Base-by-base conservation (phyloP, 139 green algal genomes). In the Micractinium conductrix region DNA sequence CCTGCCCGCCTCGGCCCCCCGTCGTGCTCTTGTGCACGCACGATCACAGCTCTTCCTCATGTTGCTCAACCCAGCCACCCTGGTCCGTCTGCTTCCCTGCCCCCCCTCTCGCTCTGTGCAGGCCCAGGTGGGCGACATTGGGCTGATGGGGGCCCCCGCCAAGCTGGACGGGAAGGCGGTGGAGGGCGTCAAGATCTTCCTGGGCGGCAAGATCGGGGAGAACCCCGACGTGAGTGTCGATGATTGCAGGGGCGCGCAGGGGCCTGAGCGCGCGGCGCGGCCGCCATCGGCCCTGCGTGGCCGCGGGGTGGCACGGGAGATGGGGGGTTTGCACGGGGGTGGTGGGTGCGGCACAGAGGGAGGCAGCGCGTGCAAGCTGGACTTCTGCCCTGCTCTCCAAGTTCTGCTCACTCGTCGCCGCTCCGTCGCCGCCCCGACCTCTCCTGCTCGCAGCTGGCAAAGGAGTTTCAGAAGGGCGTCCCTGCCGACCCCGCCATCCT, bases 121-220 rank as follows among this genome's bases (percentile, higher is more conserved):
- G 91, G 91, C 85, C 26, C 93, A 98, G 85, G 96, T 98, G 55
- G 96, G 89, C 37, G 96, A 99, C 88, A 98, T 99, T 73, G 96
- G 96, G 0, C 87, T 99, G 22, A 98, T 99, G 94, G 96, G 96
- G 4, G 91, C 90, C 7, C 94, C 94, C n/a, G 93, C 95, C 80
- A 97, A 96, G 88, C 87, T 93, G 84, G 86, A 96, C 45, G 95
- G 93, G 81, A 99, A 99, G 88, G 93, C 93, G 10, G 89, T 94
- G 42, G 94, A 98, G 84, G 97, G 97, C 1, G 96, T 97, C 35
- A 95, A 96, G 83, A 96, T 99, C 74, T 95, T 98, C 85, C 48
- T 96, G 71, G 96, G 95, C 6, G 96, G 93, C 38, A 94, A 93
- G 86, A 91, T 96, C 35, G 86, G 86, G 14, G 86, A 89, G 58